phyloP scores from a whole-genome alignment of 345 rosid species.

The Dimocarpus longan region DNA sequence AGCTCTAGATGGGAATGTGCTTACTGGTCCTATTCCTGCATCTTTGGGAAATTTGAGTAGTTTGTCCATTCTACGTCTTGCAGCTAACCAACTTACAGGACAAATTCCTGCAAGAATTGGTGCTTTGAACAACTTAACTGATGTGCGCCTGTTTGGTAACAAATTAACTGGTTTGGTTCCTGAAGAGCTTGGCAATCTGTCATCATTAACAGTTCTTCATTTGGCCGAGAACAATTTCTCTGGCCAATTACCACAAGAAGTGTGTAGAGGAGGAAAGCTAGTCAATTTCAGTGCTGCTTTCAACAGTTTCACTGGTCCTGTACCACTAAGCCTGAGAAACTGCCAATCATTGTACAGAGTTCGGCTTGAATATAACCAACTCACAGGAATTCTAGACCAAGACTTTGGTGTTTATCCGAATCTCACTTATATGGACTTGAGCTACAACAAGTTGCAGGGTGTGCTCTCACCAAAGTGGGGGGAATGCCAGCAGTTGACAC shows the following conservation, averaged over 20 bases:
- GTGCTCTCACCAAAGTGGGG: conserved; percentile 40
- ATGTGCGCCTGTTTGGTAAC: conserved; percentile 19
- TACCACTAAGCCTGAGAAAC: conserved; percentile 32
- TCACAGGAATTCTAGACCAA: conserved; percentile 27
- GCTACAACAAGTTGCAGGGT: conserved; percentile 34
- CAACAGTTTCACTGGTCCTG: conserved; percentile 37
- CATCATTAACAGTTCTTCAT: conserved; percentile 26
- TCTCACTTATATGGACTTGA: conserved; percentile 37
- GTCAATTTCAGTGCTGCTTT: conserved; percentile 24
- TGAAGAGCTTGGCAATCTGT: conserved; percentile 27
- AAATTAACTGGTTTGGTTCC: conserved; percentile 31
- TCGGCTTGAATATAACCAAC: conserved; percentile 31
- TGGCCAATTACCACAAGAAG: conserved; percentile 31
- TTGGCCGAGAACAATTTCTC: conserved; percentile 29
- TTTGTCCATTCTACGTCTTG: conserved; percentile 13
- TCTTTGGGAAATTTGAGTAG: conserved; percentile 26
- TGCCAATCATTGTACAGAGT: conserved; percentile 31
- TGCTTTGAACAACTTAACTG: conserved; percentile 23
- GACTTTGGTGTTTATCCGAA: conserved; percentile 38
- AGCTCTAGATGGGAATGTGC: conserved; percentile 6
- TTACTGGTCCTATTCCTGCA: conserved; percentile 16
- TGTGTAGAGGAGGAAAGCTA: conserved; percentile 30
- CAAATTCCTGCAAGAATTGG: conserved; percentile 20
- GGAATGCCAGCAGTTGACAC: conserved; percentile 19
- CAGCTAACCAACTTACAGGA: conserved; percentile 26